Evolutionary conservation across 1,139 yeast species (phyloP).

Genomic region (Wickerhamomyces sp.): DNA sequence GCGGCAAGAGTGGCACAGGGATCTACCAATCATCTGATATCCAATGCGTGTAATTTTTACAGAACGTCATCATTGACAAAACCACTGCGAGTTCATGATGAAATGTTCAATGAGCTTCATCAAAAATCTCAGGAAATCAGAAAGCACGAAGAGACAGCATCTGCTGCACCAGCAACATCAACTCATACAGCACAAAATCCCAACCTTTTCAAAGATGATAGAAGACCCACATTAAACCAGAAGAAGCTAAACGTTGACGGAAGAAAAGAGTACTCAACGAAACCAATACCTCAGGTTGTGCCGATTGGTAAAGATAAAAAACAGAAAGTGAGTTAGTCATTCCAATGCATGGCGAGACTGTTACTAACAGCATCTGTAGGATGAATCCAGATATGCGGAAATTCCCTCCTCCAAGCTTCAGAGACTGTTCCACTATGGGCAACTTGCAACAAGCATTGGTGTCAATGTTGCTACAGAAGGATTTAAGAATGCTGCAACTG

Average conservation of each 20-base stretch:
- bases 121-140: conserved; percentile 10
- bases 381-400: conserved; percentile 32
- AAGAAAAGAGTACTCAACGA: conserved; percentile 17
- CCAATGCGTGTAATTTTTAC: conserved; percentile 14
- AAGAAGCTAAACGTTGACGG: conserved; percentile 3
- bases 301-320: not conserved
- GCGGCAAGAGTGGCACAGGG: conserved; percentile 14
- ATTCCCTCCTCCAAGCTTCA: conserved; percentile 87
- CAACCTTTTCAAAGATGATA: conserved; percentile 1
- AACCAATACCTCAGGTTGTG: conserved; percentile 8
- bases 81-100: conserved; percentile 19
- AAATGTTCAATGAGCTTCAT: conserved; percentile 20
- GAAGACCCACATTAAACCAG: conserved; percentile 7
- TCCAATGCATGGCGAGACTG: not conserved
- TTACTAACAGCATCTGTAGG: conserved; percentile 1
- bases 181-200: not conserved
- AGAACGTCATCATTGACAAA: conserved; percentile 18
- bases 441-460: conserved; percentile 89
- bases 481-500: conserved; percentile 57
- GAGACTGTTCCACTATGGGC: conserved; percentile 87
- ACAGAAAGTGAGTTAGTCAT: not conserved
- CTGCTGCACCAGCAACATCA: not conserved
- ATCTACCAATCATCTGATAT: conserved; percentile 8
- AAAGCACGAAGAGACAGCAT: conserved; percentile 1
- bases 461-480: conserved; percentile 80